Base-by-base conservation (phyloP, 495 filamentous ascomycete genomes). In the Trichoderma parareesei region DNA sequence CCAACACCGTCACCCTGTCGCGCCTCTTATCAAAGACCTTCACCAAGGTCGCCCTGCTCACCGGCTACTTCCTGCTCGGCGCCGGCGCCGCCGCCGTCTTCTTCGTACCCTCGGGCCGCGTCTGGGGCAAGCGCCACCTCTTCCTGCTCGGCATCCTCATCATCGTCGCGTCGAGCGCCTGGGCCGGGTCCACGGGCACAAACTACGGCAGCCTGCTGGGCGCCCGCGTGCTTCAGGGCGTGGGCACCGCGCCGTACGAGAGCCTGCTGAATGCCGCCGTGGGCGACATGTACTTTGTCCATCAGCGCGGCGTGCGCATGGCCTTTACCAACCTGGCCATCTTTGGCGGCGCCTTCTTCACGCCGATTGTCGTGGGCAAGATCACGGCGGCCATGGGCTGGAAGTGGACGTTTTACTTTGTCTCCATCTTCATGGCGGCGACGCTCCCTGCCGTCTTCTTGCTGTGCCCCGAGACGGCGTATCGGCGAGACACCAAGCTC, bases 271-370 rank as follows among this genome's bases (percentile, higher is more conserved):
- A 92, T 73, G 88, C 86, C 3, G 87, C 85, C 57, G 87, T 93
- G 27, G 90, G 88, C 59, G 90, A 93, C 73, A 67, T 93, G 57
- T 91, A 87, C 73, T 90, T 83, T 67, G 88, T 92, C 37, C 89
- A 92, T 77, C 79, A 93, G 80, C 82, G 91, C 41, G 93, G 92
- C 35, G 90, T 87, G 71, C 84, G 92, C 59, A 97, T 97, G 92
- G 93, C 93, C 10, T 78, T 95, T 40, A 87, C 88, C 11, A 97
- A 96, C 72, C 83, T 97, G 61, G 86, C 92, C 4, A 81, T 96
- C 10, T 97, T 95, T 72, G 93, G 93, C 1, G 91, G 92, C 6
- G 91, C 93, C 4, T 97, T 97, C 70, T 88, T 96, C 71, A 96
- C 93, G 0, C 93, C 92, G 0, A 90, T 96, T 38, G 74, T 93